Conservation (phyloP, 345 rosid species). For the Crucihimalaya himalaica region DNA sequence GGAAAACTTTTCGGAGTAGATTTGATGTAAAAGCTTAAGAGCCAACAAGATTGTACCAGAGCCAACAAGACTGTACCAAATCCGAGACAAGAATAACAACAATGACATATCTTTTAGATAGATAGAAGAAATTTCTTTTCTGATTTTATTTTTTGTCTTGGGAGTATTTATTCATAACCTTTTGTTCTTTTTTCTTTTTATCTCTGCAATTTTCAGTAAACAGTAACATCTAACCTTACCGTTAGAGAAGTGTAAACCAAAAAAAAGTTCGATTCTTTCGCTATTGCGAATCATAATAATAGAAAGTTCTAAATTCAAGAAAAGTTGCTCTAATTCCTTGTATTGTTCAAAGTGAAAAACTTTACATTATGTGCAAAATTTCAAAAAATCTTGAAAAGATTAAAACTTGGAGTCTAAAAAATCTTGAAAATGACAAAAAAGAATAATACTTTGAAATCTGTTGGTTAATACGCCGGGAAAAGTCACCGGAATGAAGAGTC, state of each 20-base stretch:
- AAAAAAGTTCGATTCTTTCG: slow-evolving; percentile 12
- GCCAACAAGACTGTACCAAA: slow-evolving; percentile 27
- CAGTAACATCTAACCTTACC: slow-evolving; percentile 34
- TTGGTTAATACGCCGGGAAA: slow-evolving; percentile 1
- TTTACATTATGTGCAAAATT: slow-evolving; percentile 6
- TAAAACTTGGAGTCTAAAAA: not conserved
- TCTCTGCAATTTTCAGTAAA: not conserved
- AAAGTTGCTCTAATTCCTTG: not conserved
- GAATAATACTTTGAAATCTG: too few species aligned
- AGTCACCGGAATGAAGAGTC: slow-evolving; percentile 5
- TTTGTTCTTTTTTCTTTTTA: not conserved
- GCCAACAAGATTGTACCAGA: slow-evolving; percentile 33
- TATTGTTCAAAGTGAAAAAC: not conserved
- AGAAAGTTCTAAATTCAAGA: not conserved
- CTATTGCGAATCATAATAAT: slow-evolving; percentile 1
- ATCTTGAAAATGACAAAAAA: not conserved
- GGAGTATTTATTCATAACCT: slow-evolving; percentile 22
- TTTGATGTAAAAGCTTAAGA: slow-evolving; percentile 32
- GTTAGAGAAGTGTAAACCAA: slow-evolving; percentile 40
- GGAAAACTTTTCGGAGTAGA: slow-evolving; percentile 45
- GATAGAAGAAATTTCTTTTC: slow-evolving; percentile 22
- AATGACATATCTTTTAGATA: slow-evolving; percentile 29
- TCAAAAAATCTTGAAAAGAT: slow-evolving; percentile 10
- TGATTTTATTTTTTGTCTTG: slow-evolving; percentile 3
- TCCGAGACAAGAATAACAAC: not conserved